Base-by-base conservation (phyloP, 1,284 basidiomycete genomes). In the Cronartium ribicola region DNA sequence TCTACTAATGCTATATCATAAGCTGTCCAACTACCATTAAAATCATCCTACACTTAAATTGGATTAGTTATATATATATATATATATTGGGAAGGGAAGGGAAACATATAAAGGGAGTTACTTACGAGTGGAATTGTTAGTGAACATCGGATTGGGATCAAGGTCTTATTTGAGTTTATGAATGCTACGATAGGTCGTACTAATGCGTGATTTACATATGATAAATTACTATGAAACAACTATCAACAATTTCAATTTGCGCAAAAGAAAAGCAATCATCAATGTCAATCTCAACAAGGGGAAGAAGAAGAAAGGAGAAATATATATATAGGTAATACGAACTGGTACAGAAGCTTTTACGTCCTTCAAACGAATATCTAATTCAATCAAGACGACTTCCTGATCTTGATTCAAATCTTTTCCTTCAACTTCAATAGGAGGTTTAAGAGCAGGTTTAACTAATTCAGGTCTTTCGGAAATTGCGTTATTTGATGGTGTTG, bases 151-250 rank as follows among this genome's bases (percentile, higher is more conserved):
- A 97, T 93, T 10, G 94, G 94, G 2, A 97, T 87, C 76, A 97
- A 83, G 0, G 94, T 97, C 76, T 89, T 87, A 80, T 97, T 94
- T 0, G 90, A 89, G 91, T 96, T 96, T 87, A 99, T 96, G 80
- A 99, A 99, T 0, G 94, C 94, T 5, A 98, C 96, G 77, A 99
- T 98, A 4, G 96, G 95, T 75, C 96, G 84, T 57, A 97, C 90
- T 41, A 98, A 84, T n/a, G 95, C 96, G 80, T 90, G 92, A 79
- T 95, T 95, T 76, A 90, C 89, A 80, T 97, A 92, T 69, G 90
- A 92, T 74, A 99, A 81, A 78, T 94, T 90, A 61, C 85, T 85
- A 40, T 91, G 89, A 82, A 93, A 96, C 59, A 94, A 86, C 77
- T 79, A 73, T 40, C 37, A 3, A 7, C 6, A 64, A 13, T 20